Evolutionary conservation across 768 basidiomycete species (phyloP).

Genomic region (Mycena galopus): DNA sequence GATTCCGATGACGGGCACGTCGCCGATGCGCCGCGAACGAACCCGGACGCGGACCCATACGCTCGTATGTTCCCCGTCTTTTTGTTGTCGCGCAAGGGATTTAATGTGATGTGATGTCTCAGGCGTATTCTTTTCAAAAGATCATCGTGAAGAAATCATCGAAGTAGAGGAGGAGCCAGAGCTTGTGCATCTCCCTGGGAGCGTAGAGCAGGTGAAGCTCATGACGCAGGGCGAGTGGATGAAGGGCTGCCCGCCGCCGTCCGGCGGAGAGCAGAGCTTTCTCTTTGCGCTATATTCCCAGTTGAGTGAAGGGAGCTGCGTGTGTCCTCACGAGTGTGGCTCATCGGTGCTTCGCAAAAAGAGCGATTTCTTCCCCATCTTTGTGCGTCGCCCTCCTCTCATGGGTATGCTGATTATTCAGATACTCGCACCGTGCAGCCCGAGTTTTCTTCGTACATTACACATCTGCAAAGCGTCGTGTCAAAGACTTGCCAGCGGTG

Average conservation of each 20-base stretch:
- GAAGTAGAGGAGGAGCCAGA: slow-evolving; percentile 90
- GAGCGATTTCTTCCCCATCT: slow-evolving; percentile 86
- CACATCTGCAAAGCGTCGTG: slow-evolving; percentile 70
- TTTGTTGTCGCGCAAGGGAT: slow-evolving; percentile 11
- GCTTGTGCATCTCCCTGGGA: slow-evolving; percentile 55
- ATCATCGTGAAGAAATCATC: slow-evolving; percentile 90
- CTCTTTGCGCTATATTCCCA: slow-evolving; percentile 88
- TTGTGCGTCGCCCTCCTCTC: slow-evolving; percentile 66
- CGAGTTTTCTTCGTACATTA: slow-evolving; percentile 78
- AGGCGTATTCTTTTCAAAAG: slow-evolving; percentile 97
- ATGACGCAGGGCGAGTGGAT: slow-evolving; percentile 96
- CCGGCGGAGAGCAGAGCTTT: slow-evolving; percentile 91
- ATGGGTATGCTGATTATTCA: slow-evolving; percentile 30
- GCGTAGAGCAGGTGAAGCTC: slow-evolving; percentile 65
- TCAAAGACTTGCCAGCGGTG: slow-evolving; percentile 75
- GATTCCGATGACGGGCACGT: slow-evolving; percentile 81
- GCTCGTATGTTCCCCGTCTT: slow-evolving; percentile 64
- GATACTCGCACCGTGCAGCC: slow-evolving; percentile 65
- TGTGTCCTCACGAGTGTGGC: slow-evolving; percentile 85
- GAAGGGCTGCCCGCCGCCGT: slow-evolving; percentile 87
- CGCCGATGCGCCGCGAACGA: slow-evolving; percentile 53
- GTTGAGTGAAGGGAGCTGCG: slow-evolving; percentile 71
- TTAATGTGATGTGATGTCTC: slow-evolving; percentile 19
- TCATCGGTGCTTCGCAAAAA: slow-evolving; percentile 69
- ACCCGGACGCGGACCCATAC: slow-evolving; percentile 86